Percentiles rank a stretch among this genome's conserved stretches.
Evolutionary conservation across 1,139 yeast genomes (phyloP).

Genomic region (Pichia sp.): DNA sequence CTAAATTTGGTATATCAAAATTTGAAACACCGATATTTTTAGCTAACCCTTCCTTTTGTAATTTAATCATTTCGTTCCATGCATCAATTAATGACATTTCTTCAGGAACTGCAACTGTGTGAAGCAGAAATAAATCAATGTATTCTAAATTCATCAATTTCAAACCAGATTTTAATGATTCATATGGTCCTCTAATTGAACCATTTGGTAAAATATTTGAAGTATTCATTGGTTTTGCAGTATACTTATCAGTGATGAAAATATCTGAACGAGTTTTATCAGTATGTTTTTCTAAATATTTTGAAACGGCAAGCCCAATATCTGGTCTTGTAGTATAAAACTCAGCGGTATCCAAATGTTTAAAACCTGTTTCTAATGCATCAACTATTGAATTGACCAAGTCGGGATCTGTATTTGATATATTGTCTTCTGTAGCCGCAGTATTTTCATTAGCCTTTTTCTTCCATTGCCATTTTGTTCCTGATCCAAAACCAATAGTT

Average conservation of each 20-base stretch:
- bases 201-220: conserved; percentile 20
- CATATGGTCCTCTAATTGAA: conserved; percentile 39
- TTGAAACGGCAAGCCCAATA: conserved; percentile 41
- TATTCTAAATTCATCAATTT: conserved; percentile 46
- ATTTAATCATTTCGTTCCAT: conserved; percentile 47
- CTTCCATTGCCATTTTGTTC: conserved; percentile 56
- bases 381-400: conserved; percentile 37
- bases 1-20: conserved; percentile 45
- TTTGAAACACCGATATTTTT: conserved; percentile 62
- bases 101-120: conserved; percentile 41
- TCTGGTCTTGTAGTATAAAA: conserved; percentile 52
- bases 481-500: conserved; percentile 45
- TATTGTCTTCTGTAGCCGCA: conserved; percentile 23
- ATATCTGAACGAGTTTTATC: conserved; percentile 43
- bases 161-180: conserved; percentile 44
- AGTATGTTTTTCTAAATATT: conserved; percentile 21
- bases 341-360: conserved; percentile 56
- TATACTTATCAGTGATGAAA: conserved; percentile 52
- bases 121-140: conserved; percentile 65
- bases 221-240: conserved; percentile 15
- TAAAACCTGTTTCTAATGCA: conserved; percentile 41
- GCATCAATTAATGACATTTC: conserved; percentile 43
- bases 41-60: conserved; percentile 44
- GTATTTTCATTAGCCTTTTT: conserved; percentile 32
- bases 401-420: conserved; percentile 28